A percentile compares a stretch with the other conserved stretches of the same genome.
Evolutionary conservation across 768 basidiomycete genomes (phyloP).

Genomic region (Mycena epipterygia): DNA sequence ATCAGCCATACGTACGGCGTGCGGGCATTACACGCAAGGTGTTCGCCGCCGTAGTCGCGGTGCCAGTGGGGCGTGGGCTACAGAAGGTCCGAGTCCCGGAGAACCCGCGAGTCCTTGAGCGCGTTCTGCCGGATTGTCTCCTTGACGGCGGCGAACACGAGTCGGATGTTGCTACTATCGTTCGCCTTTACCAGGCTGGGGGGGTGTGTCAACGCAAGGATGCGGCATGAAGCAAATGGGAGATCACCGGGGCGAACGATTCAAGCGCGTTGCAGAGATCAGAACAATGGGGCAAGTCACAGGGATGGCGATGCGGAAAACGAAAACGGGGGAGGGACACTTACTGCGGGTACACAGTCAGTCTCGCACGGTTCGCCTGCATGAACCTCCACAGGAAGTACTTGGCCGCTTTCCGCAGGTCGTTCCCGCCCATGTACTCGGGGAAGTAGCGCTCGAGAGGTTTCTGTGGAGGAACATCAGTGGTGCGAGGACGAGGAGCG

Average conservation of each 20-base stretch:
- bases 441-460: slow-evolving; percentile 62
- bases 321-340: too few relatives aligned
- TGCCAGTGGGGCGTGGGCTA: background rate
- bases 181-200: slow-evolving; percentile 88
- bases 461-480: slow-evolving; percentile 37
- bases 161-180: slow-evolving; percentile 84
- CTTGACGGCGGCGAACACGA: slow-evolving; percentile 87
- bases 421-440: slow-evolving; percentile 66
- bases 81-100: slow-evolving; percentile 78
- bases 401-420: slow-evolving; percentile 81
- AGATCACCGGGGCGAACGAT: slow-evolving; percentile 85
- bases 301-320: background rate
- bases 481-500: background rate
- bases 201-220: too few relatives aligned
- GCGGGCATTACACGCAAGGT: too few relatives aligned
- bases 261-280: slow-evolving; percentile 74
- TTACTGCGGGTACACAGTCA: slow-evolving; percentile 75
- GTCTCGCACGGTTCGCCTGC: slow-evolving; percentile 65
- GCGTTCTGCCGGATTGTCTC: slow-evolving; percentile 93
- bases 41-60: too few relatives aligned
- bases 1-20: too few relatives aligned
- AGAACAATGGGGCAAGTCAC: slow-evolving; percentile 41
- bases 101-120: slow-evolving; percentile 77
- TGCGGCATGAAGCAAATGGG: slow-evolving; percentile 82
- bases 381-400: slow-evolving; percentile 64